These are phyloP conservation scores for Eustoma russellianum DNA, from an alignment of 257 asterid genomes.

Conservation along the genomic window DNA sequence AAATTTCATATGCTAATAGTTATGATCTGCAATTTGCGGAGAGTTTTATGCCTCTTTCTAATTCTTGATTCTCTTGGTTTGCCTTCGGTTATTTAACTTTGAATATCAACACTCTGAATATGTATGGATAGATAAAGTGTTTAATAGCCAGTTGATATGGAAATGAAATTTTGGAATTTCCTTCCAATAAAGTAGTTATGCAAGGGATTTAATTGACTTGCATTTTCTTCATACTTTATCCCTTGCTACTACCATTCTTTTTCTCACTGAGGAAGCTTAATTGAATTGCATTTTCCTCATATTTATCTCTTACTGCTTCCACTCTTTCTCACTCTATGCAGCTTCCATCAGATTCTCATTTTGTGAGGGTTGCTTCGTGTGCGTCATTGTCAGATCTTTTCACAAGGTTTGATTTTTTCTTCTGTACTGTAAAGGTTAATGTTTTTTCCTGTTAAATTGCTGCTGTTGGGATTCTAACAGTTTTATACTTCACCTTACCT, in stretches of 20 bases:
- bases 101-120: no score
- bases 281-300: background rate
- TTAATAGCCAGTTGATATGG: no score
- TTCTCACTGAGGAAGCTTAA: background rate
- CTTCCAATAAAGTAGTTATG: no score
- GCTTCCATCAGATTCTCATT: constrained; percentile 51
- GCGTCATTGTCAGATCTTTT: constrained; percentile 74
- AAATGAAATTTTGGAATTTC: no score
- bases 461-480: background rate
- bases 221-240: no score
- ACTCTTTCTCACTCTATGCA: constrained; percentile 17
- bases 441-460: background rate
- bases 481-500: background rate
- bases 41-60: no score
- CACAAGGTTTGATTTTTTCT: constrained; percentile 48
- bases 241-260: constrained; percentile 13
- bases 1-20: no score
- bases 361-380: constrained; percentile 79
- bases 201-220: no score
- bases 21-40: no score
- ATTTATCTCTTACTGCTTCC: constrained; percentile 16
- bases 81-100: no score
- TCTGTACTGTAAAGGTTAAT: background rate
- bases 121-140: no score
- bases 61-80: no score